These are phyloP conservation scores for Trichoderma atrobrunneum DNA, from an alignment of 2,329 filamentous ascomycete genomes.

Conservation along the genomic window DNA sequence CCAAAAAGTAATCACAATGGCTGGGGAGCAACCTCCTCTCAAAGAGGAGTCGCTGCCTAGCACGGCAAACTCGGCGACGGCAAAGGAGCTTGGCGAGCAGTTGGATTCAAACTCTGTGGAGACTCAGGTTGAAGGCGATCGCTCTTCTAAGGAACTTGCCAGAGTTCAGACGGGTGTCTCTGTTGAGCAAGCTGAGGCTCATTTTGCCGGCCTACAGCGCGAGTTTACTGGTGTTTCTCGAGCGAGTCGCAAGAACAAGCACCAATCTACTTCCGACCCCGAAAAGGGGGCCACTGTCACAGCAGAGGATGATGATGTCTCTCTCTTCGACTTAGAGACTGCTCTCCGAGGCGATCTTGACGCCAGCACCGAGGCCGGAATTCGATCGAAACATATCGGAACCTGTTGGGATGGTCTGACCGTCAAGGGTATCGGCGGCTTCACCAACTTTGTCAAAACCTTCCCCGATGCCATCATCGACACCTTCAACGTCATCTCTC, in stretches of 20 bases:
- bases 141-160: conserved; percentile 21
- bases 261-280: conserved; percentile 42
- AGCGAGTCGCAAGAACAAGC: conserved; percentile 39
- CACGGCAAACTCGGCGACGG: neutral
- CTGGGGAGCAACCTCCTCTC: conserved; percentile 11
- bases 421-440: conserved; percentile 71
- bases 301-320: conserved; percentile 44
- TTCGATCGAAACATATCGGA: conserved; percentile 75
- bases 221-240: conserved; percentile 58
- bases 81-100: conserved; percentile 6
- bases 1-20: neutral
- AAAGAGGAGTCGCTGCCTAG: conserved; percentile 2
- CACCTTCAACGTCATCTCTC: conserved; percentile 73
- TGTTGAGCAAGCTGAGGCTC: conserved; percentile 64
- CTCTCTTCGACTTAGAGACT: conserved; percentile 70
- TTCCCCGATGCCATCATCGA: conserved; percentile 75
- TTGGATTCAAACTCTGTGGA: conserved; percentile 31
- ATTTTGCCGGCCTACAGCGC: conserved; percentile 66
- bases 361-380: conserved; percentile 73
- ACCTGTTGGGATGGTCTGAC: conserved; percentile 77
- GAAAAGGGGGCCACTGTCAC: conserved; percentile 51
- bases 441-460: conserved; percentile 68
- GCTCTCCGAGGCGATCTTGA: conserved; percentile 68
- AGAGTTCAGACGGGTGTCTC: conserved; percentile 49
- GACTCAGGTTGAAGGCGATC: conserved; percentile 23